A percentile compares a stretch with the other conserved stretches of the same genome.
Conservation (phyloP, 805 yeast species). For the Debaryomyces castellii region DNA sequence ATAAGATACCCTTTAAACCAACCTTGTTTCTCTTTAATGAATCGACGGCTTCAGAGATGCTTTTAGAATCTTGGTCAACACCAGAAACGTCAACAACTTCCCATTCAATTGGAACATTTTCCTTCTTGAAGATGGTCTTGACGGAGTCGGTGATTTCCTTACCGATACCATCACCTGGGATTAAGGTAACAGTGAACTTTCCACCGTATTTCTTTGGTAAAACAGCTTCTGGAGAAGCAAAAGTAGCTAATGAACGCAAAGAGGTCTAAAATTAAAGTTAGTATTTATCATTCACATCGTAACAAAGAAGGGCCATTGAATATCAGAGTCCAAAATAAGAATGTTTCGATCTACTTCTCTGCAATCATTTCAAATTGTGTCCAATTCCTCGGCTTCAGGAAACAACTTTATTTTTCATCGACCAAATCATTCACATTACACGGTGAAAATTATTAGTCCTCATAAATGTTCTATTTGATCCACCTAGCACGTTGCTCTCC, state of each 20-base stretch:
- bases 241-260: slow-evolving; percentile 51
- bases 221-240: slow-evolving; percentile 58
- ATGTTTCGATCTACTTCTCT: background rate
- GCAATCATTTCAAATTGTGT: background rate
- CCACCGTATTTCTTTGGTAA: slow-evolving; percentile 95
- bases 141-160: slow-evolving; percentile 94
- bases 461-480: background rate
- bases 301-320: background rate
- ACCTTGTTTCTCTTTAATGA: slow-evolving; percentile 94
- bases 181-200: slow-evolving; percentile 86
- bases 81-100: slow-evolving; percentile 56
- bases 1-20: slow-evolving; percentile 94
- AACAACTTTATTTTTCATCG: background rate
- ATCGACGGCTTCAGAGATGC: slow-evolving; percentile 80
- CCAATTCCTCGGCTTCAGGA: background rate
- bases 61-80: slow-evolving; percentile 57
- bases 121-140: slow-evolving; percentile 80
- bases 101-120: slow-evolving; percentile 91
- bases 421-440: background rate
- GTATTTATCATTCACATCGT: slow-evolving; percentile 13
- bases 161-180: slow-evolving; percentile 99
- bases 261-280: slow-evolving; percentile 28
- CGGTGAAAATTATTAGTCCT: background rate
- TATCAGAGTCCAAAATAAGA: background rate
- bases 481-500: background rate